Conservation (phyloP, 495 filamentous ascomycete species). For the Articulospora tetracladia region DNA sequence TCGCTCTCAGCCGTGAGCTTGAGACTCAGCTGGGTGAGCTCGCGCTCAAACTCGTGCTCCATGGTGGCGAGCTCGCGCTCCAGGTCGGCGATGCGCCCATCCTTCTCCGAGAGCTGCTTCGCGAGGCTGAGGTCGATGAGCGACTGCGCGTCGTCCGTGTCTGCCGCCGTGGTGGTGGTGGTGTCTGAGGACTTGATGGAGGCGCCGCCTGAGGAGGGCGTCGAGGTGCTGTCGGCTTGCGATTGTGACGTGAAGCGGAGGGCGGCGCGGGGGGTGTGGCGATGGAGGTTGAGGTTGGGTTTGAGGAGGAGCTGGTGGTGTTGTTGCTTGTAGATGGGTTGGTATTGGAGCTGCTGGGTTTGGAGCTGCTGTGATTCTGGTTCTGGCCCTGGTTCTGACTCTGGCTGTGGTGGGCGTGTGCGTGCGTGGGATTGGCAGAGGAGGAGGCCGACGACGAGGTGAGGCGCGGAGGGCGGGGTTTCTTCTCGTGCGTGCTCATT, state of each 20-base stretch:
- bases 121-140: not conserved
- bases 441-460: no score
- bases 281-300: constrained; percentile 19
- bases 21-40: constrained; percentile 42
- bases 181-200: constrained; percentile 8
- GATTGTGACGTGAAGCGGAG: constrained; percentile 8
- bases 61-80: constrained; percentile 39
- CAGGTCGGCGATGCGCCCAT: constrained; percentile 40
- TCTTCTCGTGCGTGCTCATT: constrained; percentile 26
- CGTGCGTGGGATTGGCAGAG: no score
- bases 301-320: not conserved
- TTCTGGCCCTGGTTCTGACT: no score
- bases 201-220: constrained; percentile 6
- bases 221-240: constrained; percentile 4
- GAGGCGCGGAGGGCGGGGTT: constrained; percentile 4
- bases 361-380: no score
- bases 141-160: not conserved
- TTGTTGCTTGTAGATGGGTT: no score
- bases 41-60: constrained; percentile 40
- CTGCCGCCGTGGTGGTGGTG: no score
- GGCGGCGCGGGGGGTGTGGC: constrained; percentile 21
- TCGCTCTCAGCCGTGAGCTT: constrained; percentile 40
- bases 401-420: no score
- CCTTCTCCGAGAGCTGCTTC: constrained; percentile 22
- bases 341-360: no score